A percentile compares a stretch with the other conserved stretches of the same genome.
These are phyloP conservation scores for Viridothelium virens DNA, from an alignment of 495 filamentous ascomycete species.

Conservation along the genomic window DNA sequence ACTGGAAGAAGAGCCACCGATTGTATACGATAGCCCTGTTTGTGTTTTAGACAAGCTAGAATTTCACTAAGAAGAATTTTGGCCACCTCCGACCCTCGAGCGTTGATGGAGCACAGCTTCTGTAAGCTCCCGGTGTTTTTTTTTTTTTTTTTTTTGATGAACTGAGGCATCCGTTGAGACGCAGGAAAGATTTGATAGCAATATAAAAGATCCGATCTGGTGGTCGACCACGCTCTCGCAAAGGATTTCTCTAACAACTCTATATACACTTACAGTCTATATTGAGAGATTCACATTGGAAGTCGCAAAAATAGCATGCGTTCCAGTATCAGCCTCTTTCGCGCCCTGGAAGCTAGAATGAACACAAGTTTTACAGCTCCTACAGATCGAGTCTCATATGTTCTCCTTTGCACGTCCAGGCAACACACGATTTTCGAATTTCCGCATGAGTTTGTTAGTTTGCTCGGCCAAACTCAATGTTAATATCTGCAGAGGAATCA, in stretches of 20 bases:
- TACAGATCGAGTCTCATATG: constrained; percentile 31
- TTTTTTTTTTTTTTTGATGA: no score
- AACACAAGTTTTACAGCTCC: not conserved
- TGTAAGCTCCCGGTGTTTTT: no score
- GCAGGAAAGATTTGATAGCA: not conserved
- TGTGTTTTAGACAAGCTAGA: no score
- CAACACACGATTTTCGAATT: constrained; percentile 62
- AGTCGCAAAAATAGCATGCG: not conserved
- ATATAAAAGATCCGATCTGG: not conserved
- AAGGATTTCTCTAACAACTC: not conserved
- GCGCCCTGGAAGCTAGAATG: not conserved
- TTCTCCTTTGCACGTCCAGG: constrained; percentile 43
- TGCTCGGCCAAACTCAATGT: constrained; percentile 92
- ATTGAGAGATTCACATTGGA: not conserved
- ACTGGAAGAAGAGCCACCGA: no score
- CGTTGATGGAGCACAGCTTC: no score
- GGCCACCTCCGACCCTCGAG: not conserved
- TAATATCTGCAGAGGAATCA: constrained; percentile 51
- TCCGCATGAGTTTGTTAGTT: constrained; percentile 83
- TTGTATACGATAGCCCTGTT: no score
- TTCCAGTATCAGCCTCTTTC: no score
- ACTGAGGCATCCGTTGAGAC: no score
- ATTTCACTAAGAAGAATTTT: not conserved
- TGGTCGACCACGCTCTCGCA: not conserved
- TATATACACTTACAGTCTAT: constrained; percentile 2